Base-by-base conservation (phyloP, 2,329 filamentous ascomycete genomes). In the Stemphylium lycopersici region DNA sequence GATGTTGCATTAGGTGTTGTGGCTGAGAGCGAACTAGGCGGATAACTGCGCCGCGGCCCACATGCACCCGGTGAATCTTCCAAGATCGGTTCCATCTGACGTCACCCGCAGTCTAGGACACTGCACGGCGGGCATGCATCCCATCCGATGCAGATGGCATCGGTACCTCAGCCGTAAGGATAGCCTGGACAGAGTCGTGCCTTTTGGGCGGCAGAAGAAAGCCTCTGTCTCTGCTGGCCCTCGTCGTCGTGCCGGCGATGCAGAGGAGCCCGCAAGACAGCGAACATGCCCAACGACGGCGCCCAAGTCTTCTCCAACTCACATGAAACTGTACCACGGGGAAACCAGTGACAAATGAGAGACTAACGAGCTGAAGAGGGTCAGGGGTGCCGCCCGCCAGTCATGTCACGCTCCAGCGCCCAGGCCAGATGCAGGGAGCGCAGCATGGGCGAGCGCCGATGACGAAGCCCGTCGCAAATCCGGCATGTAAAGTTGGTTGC, bases 401-500 rank as follows among this genome's bases (percentile, higher is more conserved):
- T 56, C 56, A 62, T 49, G 55, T 48, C 39, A 34, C 39, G 32
- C 26, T 32, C 43, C 53, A 48, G 52, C 58, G 51, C 55, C 51
- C 34, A 56, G 54, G 45, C 55, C 51, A 45, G 26, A 40, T 49
- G 50, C 55, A 59, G 52, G 43, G 34, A 34, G 42, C 36, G 32
- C 47, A 47, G 53, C 48, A 39, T 48, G 46, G 34, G 31, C n/a
- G 51, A 49, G 59, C 61, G 56, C 57, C 67, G 55, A 71, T 71
- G 68, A 71, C 68, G 67, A 63, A 67, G 57, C 55, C 52, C 33
- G 56, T 55, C 51, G 43, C 47, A 46, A 43, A 44, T 49, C 47
- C 52, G 47, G 51, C 60, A 61, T 54, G 16, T 47, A 58, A 65
- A 67, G 56, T 63, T 66, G 67, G 67, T 63, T 41, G 59, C 61